phyloP scores from a whole-genome alignment of 192 early-diverging fungal species.

The Chytriomyces confervae region DNA sequence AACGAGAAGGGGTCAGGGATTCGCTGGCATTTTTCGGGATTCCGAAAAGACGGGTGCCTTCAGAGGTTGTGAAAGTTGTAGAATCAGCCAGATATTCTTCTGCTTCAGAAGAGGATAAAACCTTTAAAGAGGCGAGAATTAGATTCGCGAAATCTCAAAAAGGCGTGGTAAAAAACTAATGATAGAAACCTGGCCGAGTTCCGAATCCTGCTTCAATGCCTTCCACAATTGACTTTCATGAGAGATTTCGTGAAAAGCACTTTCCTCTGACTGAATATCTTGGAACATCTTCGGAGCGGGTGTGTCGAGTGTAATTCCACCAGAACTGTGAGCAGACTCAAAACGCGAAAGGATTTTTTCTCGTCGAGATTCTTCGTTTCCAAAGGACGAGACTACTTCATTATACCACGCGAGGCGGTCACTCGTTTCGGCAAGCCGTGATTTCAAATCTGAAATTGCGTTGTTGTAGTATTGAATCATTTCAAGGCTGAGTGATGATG shows the following conservation, averaged over 20 bases:
- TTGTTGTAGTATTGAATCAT: slow-evolving; percentile 44
- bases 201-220: slow-evolving; percentile 38
- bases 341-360: slow-evolving; percentile 10
- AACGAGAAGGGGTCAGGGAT: not conserved
- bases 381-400: slow-evolving; percentile 47
- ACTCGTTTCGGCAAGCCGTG: slow-evolving; percentile 48
- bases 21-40: slow-evolving; percentile 20
- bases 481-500: too few relatives aligned
- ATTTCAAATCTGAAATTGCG: slow-evolving; percentile 50
- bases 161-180: not conserved
- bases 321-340: too few relatives aligned
- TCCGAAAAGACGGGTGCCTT: slow-evolving; percentile 23
- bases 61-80: too few relatives aligned
- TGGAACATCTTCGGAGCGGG: not conserved
- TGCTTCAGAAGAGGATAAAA: too few relatives aligned
- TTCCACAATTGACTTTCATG: slow-evolving; percentile 42
- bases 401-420: slow-evolving; percentile 59
- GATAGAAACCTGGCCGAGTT: not conserved
- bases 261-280: not conserved
- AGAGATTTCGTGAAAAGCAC: slow-evolving; percentile 22
- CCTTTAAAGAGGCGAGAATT: too few relatives aligned
- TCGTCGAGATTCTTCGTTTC: slow-evolving; percentile 20
- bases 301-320: too few relatives aligned
- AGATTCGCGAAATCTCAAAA: too few relatives aligned
- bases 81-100: too few relatives aligned